Percentiles rank a stretch among this genome's conserved stretches.
These are phyloP conservation scores for Trypanosoma platydactyli DNA, from an alignment of 208 protist species.

Conservation along the genomic window DNA sequence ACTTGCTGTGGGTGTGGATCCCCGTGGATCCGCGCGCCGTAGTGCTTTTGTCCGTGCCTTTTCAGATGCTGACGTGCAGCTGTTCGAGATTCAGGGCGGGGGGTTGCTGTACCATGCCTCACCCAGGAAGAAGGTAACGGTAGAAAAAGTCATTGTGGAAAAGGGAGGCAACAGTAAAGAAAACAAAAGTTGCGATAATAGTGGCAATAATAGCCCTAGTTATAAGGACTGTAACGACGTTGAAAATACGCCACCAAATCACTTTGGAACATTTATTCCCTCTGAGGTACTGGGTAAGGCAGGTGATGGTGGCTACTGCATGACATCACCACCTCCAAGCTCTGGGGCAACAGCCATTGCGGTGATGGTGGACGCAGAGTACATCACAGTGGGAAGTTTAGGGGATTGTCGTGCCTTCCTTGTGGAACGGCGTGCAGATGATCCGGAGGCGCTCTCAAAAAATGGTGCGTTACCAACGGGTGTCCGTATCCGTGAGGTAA, in stretches of 20 bases:
- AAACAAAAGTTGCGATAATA: too few species aligned
- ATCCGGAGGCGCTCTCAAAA: neutral
- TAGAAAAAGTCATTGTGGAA: too few species aligned
- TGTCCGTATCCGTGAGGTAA: conserved; percentile 9
- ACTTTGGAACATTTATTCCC: too few species aligned
- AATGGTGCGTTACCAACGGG: neutral
- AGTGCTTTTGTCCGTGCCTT: neutral
- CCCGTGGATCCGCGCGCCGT: neutral
- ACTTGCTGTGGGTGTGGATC: neutral
- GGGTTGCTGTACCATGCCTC: neutral
- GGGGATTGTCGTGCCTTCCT: conserved; percentile 31
- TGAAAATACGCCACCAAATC: too few species aligned
- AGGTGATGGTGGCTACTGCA: too few species aligned
- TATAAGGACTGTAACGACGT: too few species aligned
- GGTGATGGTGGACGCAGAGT: conserved; percentile 11
- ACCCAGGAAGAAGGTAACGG: neutral
- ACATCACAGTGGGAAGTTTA: conserved; percentile 29
- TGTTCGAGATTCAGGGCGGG: conserved; percentile 1
- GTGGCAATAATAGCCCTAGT: too few species aligned
- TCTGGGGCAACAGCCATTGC: conserved; percentile 25
- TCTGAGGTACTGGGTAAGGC: too few species aligned
- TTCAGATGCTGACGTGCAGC: neutral
- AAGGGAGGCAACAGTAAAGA: too few species aligned
- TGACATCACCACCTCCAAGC: neutral
- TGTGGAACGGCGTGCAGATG: conserved; percentile 20